A percentile compares a stretch with the other conserved stretches of the same genome.
Evolutionary conservation across 257 asterid genomes (phyloP).

Genomic region (Penstemon davidsonii): DNA sequence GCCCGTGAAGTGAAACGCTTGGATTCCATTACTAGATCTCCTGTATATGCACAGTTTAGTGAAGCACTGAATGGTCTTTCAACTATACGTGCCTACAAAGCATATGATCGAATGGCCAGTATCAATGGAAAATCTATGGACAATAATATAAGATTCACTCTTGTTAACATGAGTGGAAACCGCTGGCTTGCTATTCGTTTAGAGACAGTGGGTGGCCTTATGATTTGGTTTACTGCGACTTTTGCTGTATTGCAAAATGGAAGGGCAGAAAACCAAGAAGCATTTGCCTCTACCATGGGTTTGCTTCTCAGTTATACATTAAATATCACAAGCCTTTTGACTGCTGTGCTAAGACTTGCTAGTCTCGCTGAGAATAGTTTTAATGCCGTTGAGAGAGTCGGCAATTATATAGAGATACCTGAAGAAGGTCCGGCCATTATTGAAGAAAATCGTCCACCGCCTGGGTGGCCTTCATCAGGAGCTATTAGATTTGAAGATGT

Average conservation of each 20-base stretch:
- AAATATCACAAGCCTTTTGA: constrained; percentile 78
- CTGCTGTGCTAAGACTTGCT: constrained; percentile 82
- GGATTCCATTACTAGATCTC: constrained; percentile 88
- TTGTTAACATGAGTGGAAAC: constrained; percentile 84
- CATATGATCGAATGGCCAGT: constrained; percentile 86
- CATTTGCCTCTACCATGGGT: constrained; percentile 98
- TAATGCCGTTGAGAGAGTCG: constrained; percentile 91
- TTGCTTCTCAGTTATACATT: constrained; percentile 89
- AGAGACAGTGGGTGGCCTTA: constrained; percentile 89
- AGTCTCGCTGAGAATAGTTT: constrained; percentile 91
- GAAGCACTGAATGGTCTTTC: constrained; percentile 92
- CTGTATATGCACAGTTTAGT: constrained; percentile 97
- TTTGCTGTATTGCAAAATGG: constrained; percentile 94
- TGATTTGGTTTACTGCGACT: constrained; percentile 97
- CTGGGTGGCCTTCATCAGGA: constrained; percentile 96
- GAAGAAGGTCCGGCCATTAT: constrained; percentile 67
- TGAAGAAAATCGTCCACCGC: constrained; percentile 87
- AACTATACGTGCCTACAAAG: constrained; percentile 94
- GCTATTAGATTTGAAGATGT: constrained; percentile 74
- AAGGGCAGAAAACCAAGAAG: constrained; percentile 78
- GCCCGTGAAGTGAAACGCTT: constrained; percentile 96
- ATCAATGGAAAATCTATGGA: constrained; percentile 93
- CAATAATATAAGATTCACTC: constrained; percentile 81
- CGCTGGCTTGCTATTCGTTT: constrained; percentile 96
- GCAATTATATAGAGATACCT: constrained; percentile 87